Conservation (phyloP, 164 flowering plant species). For the Brasenia schreberi region DNA sequence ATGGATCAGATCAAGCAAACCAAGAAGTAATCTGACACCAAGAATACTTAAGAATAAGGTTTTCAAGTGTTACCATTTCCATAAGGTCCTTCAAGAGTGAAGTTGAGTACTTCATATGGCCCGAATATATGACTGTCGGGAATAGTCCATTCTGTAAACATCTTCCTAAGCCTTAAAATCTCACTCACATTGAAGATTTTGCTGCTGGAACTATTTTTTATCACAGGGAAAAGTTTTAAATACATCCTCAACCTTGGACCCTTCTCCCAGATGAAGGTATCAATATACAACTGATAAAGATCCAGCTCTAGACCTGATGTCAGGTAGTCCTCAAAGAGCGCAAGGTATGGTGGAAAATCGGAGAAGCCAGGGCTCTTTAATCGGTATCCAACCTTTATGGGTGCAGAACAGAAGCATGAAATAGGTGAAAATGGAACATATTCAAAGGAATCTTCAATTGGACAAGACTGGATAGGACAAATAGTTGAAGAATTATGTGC, state of each 20-base stretch:
- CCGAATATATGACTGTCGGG: slow-evolving; percentile 54
- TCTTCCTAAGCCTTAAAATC: slow-evolving; percentile 30
- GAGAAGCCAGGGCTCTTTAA: slow-evolving; percentile 86
- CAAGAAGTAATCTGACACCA: too few species aligned
- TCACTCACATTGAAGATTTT: slow-evolving; percentile 46
- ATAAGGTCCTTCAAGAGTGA: slow-evolving; percentile 47
- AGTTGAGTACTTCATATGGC: slow-evolving; percentile 64
- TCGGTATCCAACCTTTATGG: slow-evolving; percentile 65
- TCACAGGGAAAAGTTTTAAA: slow-evolving; percentile 55
- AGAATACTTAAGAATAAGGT: neutral
- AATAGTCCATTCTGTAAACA: slow-evolving; percentile 63
- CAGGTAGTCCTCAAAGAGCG: slow-evolving; percentile 31
- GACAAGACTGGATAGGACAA: slow-evolving; percentile 41
- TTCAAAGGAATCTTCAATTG: slow-evolving; percentile 27
- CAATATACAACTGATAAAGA: slow-evolving; percentile 39
- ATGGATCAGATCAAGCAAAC: too few species aligned
- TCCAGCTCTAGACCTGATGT: slow-evolving; percentile 37
- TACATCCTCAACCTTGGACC: slow-evolving; percentile 71
- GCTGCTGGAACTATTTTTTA: slow-evolving; percentile 6
- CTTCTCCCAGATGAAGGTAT: slow-evolving; percentile 35
- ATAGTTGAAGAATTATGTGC: slow-evolving; percentile 3
- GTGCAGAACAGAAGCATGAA: slow-evolving; percentile 63
- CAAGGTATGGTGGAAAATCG: slow-evolving; percentile 33
- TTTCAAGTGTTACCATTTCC: slow-evolving; percentile 30
- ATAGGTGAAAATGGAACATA: slow-evolving; percentile 29